Base-by-base conservation (phyloP, 2,329 filamentous ascomycete species). In the Nemania bipapillata region DNA sequence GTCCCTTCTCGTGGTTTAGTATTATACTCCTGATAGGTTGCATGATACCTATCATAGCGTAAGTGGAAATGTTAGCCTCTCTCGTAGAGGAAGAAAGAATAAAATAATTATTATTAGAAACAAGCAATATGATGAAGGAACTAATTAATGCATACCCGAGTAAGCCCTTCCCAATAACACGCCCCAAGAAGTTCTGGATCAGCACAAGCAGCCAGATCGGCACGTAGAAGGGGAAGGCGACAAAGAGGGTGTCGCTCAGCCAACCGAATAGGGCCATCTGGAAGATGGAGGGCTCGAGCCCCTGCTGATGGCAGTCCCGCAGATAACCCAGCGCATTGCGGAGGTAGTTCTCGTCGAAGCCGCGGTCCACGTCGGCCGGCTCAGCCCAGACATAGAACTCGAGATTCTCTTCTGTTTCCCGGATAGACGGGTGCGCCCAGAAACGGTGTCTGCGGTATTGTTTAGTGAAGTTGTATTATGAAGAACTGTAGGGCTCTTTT, bases 341-440 rank as follows among this genome's bases (percentile, higher is more conserved):
- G 1, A 61, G 49, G 49, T 20, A 53, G 35, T 61, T 61, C 35
- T 53, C 47, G 15, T 30, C 24, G 11, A 61, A 45, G 15, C 32
- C 28, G 12, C 32, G 58, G 4, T 61, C 58, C 1, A 22, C 7
- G 9, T 54, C 58, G 3, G 42, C 2, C 1, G 58, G 58, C 1
- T 42, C 32, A 0, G 35, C 32, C 32, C 58, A 42, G 4, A 61
- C 49, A 3, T 30, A 22, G 58, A 61, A 61, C 1, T 30, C 49
- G 17, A 61, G 22, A 24, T 61, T n/a, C 30, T 61, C 58, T 9
- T 9, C 20, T 9, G 9, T 54, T 2, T 30, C 26, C n/a, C n/a
- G n/a, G n/a, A n/a, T n/a, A n/a, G n/a, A n/a, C 2, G 32, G 12
- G 24, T 61, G 58, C 8, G 49, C 47, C 58, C 58, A 61, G 49